Base-by-base conservation (phyloP, 2,329 filamentous ascomycete species). In the Zymoseptoria crescenta region DNA sequence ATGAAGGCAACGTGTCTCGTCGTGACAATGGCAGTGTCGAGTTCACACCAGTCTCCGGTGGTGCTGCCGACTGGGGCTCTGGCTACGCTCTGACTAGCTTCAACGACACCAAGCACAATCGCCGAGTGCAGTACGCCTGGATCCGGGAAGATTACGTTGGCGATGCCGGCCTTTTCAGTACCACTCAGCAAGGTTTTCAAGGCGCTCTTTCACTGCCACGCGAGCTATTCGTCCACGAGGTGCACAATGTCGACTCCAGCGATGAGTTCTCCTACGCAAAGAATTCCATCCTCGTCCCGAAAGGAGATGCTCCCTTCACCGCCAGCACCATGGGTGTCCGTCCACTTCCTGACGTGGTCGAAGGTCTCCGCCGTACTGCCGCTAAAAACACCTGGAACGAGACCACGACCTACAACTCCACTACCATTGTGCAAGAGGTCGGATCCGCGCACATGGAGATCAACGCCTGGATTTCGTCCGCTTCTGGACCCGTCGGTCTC, bases 51-150 rank as follows among this genome's bases (percentile, higher is more conserved):
- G 67, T 75, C n/a, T 69, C 76, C 21, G 76, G 76, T 27, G 76
- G 76, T 50, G 72, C 73, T 19, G 75, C 71, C 4, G 77, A 79
- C 61, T 79, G 75, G 64, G 77, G 76, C 55, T 65, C 74, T 5
- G 70, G 74, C 4, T 79, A 79, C 59, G 77, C 77, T 5, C 70
- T 79, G 2, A 76, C 75, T 6, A 76, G 73, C 62, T 79, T 79
- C 73, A 74, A 76, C 62, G 77, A 79, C 63, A 75, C 75, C 28
- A 79, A 79, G 73, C 74, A 77, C 68, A 72, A 78, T 62, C 74
- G 77, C 20, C 75, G 77, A 51, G 73, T 79, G 16, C 76, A 78
- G 56, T 79, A 75, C 71, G 77, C 75, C 4, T 79, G 77, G 77
- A 71, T 74, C 2, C 74, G 72, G 4, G 77, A 79, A 56, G 77